Percentiles rank a stretch among this genome's conserved stretches.
Evolutionary conservation across 1,139 yeast genomes (phyloP).

Genomic region (Geotrichum bryndzae): DNA sequence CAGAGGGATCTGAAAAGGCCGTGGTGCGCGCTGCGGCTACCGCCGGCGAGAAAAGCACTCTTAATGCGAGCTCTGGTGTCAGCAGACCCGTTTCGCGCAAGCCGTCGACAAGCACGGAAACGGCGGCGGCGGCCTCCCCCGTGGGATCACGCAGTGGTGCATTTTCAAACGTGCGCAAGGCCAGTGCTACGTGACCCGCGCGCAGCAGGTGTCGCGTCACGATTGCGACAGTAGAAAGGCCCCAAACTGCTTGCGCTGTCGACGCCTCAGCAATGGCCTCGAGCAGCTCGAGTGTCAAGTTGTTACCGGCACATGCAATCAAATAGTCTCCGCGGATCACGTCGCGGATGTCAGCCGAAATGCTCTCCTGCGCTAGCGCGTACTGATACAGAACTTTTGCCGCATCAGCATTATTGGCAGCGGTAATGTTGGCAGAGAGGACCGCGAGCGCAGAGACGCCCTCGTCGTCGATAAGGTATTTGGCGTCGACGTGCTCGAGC

Average conservation of each 20-base stretch:
- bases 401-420: conserved; percentile 20
- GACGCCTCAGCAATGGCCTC: conserved; percentile 33
- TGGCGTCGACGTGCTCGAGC: conserved; percentile 25
- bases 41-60: background rate
- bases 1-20: conserved; percentile 22
- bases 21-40: conserved; percentile 19
- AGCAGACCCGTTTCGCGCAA: conserved; percentile 18
- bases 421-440: conserved; percentile 22
- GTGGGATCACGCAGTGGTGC: background rate
- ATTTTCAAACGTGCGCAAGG: conserved; percentile 21
- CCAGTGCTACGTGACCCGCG: conserved; percentile 23
- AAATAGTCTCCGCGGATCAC: conserved; percentile 24
- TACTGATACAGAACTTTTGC: conserved; percentile 25
- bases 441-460: conserved; percentile 20
- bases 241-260: conserved; percentile 32
- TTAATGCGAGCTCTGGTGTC: background rate
- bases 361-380: conserved; percentile 17
- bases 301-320: conserved; percentile 20
- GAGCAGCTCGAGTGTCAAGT: conserved; percentile 23
- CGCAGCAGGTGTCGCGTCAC: conserved; percentile 23
- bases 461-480: background rate
- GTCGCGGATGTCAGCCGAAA: conserved; percentile 25
- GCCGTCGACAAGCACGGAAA: conserved; percentile 15
- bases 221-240: conserved; percentile 29
- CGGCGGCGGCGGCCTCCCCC: conserved; percentile 19